phyloP scores from a whole-genome alignment of 768 basidiomycete genomes.

The Porphyrellus cyaneotinctus region DNA sequence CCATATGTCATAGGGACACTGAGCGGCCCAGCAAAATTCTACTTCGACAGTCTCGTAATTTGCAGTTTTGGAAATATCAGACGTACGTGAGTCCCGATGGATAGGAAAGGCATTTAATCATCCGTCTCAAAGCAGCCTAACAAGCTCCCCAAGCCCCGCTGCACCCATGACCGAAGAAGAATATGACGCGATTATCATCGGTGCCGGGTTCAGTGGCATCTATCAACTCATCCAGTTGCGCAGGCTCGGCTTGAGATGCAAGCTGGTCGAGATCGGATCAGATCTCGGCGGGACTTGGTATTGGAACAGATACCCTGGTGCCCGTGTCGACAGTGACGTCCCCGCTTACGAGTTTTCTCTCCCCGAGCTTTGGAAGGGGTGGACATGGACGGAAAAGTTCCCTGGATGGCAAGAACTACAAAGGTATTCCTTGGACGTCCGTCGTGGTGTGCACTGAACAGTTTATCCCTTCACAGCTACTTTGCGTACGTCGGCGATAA shows the following conservation, averaged over 20 bases:
- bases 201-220: background rate
- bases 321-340: background rate
- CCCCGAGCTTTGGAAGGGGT: background rate
- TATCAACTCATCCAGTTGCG: background rate
- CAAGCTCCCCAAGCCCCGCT: no score
- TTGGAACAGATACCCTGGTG: background rate
- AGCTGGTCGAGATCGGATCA: background rate
- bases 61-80: no score
- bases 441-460: no score
- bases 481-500: slow-evolving; percentile 9
- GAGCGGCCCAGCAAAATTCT: no score
- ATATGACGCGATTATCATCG: background rate
- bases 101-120: no score
- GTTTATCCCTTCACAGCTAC: background rate
- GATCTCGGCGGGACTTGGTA: background rate
- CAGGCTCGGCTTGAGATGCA: background rate
- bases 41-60: no score
- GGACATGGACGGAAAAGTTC: background rate
- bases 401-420: background rate
- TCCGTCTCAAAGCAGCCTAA: no score
- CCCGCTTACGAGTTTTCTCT: background rate
- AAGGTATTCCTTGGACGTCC: background rate
- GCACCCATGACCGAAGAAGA: background rate
- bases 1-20: no score
- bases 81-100: no score